Evolutionary conservation across 495 filamentous ascomycete genomes (phyloP), one percentile per base, ranked within the genome.

Genomic region (Neurospora sp.): DNA sequence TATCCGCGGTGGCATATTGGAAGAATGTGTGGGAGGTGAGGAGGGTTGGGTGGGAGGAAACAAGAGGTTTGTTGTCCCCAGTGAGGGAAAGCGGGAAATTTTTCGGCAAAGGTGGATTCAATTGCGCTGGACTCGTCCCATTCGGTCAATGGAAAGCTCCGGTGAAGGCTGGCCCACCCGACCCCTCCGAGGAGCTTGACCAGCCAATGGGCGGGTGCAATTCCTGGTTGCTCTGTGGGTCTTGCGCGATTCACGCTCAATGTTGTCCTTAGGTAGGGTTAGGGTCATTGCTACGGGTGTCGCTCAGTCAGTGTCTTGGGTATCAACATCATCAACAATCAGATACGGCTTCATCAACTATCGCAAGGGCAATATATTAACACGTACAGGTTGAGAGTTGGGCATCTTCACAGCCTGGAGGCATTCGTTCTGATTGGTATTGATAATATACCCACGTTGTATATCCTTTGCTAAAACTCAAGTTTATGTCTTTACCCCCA

Each of bases 1-100:
- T 78, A 79, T 74, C 76, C 78, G 79, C 39, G 79, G 78, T 31
- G 79, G 78, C 79, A 80, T 80, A 41, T 68, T 68, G 39, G 70
- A 39, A 39, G 69, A 73, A 70, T 70, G 37, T 69, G 71, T 37
- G 70, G 41, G 72, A 44, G 41, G 39, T 73, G 65, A 71, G 39
- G 59, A 48, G 71, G 38, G 72, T 70, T 42, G 74, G 20, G 61
- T 40, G 70, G 72, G 61, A 35, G 72, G 39, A 48, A 65, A 59
- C 48, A 65, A 65, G 53, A 65, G 22, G 53, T 65, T 27, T 65
- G 53, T 65, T 65, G 53, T 65, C 53, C 53, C 53, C 53, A 65
- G 53, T 65, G 53, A 65, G 53, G 53, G 53, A 65, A 65, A 65
- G 53, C 53, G 53, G 53, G 53, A 65, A 65, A 65, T 8, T 17